Evolutionary conservation across 2,329 filamentous ascomycete genomes (phyloP), one percentile per base, ranked within the genome.

Genomic region (Scleromitrula shiraiana): DNA sequence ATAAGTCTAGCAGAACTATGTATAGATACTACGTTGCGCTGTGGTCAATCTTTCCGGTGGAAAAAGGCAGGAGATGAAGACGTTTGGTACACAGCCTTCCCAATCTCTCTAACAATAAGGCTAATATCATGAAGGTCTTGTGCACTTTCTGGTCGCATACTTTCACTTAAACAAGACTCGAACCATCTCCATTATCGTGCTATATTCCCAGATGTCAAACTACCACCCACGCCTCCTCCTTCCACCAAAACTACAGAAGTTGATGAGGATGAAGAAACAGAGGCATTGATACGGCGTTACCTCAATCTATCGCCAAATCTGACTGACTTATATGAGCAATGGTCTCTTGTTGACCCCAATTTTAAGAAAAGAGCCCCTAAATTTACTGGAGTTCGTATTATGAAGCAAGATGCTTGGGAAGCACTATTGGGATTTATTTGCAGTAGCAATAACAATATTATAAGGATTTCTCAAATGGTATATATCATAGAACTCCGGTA

Each of bases 401-500:
- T 98, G 37, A 87, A 84, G 59, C 93, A 98, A 69, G 90, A 96
- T 70, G 83, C 91, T 1, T 98, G 94, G 93, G 93, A 98, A 67
- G 82, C 93, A 0, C 73, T 98, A 19, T 73, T 98, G 20, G 83
- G 85, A 49, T 98, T 98, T 67, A 98, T 98, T 55, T 98, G 93
- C 74, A 96, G 90, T 67, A 95, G 89, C 68, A 98, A 98, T 68
- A 98, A 98, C 69, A 96, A 98, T 64, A 98, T 98, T 52, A 77
- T 83, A 2, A 80, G 93, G 32, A 98, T 98, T 64, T 91, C 87
- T 5, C 87, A 94, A 67, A 98, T 98, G 93, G 89, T 85, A 60
- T 54, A 62, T 12, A 15, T 22, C 15, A 10, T 23, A 36, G 22
- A 23, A 30, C 14, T 7, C 29, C n/a, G n/a, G n/a, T n/a, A n/a